Percentiles rank a stretch among this genome's conserved stretches.
These are phyloP conservation scores for Chrysanthemum seticuspe DNA, from an alignment of 129 eudicot species.

Conservation along the genomic window DNA sequence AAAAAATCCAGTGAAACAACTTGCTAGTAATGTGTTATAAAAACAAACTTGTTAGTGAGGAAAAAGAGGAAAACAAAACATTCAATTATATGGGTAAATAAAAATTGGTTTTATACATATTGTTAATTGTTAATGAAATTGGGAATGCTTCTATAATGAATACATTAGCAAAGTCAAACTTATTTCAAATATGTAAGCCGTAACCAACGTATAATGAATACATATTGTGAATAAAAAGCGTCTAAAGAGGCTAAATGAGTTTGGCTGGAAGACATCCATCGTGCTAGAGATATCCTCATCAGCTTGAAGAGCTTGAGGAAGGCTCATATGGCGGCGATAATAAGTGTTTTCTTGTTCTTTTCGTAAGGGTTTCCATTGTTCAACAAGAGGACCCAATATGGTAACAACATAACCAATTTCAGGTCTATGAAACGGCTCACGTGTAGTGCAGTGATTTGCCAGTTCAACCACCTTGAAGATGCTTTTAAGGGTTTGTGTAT, in stretches of 20 bases:
- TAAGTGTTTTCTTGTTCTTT: conserved; percentile 39
- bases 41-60: no score
- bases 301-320: conserved; percentile 61
- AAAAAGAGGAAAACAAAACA: no score
- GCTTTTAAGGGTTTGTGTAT: conserved; percentile 34
- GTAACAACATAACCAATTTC: conserved; percentile 40
- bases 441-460: conserved; percentile 46
- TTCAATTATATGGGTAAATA: no score
- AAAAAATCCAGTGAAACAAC: no score
- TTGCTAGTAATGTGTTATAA: no score
- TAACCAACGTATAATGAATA: no score
- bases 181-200: no score
- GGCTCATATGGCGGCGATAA: conserved; percentile 57
- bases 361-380: conserved; percentile 38
- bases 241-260: conserved; percentile 46
- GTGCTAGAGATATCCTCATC: conserved; percentile 59
- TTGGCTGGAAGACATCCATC: conserved; percentile 41
- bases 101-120: no score
- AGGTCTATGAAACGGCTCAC: conserved; percentile 40
- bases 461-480: conserved; percentile 47
- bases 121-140: no score
- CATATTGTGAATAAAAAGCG: conserved; percentile 40
- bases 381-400: conserved; percentile 36
- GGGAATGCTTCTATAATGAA: no score
- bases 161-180: no score